Evolutionary conservation across 2,329 filamentous ascomycete species (phyloP), one percentile per base, ranked within the genome.

Genomic region (Aspergillus pseudoglaucus): DNA sequence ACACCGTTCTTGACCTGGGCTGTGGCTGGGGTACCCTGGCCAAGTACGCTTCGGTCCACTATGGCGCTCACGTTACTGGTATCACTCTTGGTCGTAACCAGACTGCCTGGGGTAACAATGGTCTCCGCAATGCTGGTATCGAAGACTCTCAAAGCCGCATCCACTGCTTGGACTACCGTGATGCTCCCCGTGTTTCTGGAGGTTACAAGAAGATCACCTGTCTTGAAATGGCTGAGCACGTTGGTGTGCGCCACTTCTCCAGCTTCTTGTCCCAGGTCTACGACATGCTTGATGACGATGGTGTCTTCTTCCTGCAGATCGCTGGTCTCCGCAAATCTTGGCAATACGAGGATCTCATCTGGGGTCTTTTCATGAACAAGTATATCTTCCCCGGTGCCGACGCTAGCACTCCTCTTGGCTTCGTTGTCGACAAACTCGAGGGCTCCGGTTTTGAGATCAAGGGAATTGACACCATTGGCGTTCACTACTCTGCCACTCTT

Each of bases 281-380:
- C 69, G 85, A 95, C 64, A 96, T 97, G 90, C 83, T 97, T 47
- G 88, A 96, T 53, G 93, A 97, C 58, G 90, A 97, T 58, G 93
- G 93, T 69, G 82, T 89, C 57, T 95, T 97, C 77, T 96, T 93
- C 81, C 79, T 97, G 52, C 93, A 97, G 72, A 90, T 94, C 61
- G 90, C 91, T 60, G 93, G 93, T 74, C 81, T 98, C 53, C 86
- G 93, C 60, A 94, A 94, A 77, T 77, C 80, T 55, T 97, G 93
- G 93, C 93, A 97, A 72, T 97, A 95, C 66, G 90, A 97, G 78
- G 91, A 97, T 74, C 81, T 96, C 45, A 87, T 91, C 70, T 97
- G 93, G 93, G 93, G 93, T 68, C 80, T 97, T 42, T 97, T 96
- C 81, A 95, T 97, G 90, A 97, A 97, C 84, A 96, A 95, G 77